Evolutionary conservation across 352 stramenopile species (phyloP).

Genomic region (Globisporangium abappressorium): DNA sequence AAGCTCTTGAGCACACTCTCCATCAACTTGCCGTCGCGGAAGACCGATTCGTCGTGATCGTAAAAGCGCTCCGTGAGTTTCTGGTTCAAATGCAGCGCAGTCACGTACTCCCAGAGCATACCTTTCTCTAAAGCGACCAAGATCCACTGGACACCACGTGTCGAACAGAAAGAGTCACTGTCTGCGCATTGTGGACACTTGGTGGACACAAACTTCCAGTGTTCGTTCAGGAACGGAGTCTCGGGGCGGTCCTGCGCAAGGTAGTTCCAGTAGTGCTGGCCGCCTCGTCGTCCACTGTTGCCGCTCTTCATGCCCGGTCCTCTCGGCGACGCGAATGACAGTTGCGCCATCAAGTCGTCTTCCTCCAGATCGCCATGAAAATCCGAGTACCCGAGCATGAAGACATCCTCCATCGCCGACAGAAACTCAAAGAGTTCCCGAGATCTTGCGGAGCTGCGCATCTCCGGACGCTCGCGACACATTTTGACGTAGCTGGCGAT

Average conservation of each 20-base stretch:
- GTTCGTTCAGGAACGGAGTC: conserved; percentile 44
- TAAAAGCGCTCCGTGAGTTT: conserved; percentile 57
- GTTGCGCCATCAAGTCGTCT: conserved; percentile 7
- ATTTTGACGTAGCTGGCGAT: conserved; percentile 57
- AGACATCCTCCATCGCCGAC: conserved; percentile 61
- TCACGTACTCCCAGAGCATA: conserved; percentile 48
- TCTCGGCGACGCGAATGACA: conserved; percentile 8
- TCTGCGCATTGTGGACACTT: conserved; percentile 47
- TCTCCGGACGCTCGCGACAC: conserved; percentile 55
- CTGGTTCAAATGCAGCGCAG: conserved; percentile 43
- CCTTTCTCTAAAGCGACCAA: conserved; percentile 61
- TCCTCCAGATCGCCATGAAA: conserved; percentile 11
- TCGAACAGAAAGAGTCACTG: conserved; percentile 64
- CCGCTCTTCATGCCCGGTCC: not conserved
- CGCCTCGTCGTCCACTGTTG: not conserved
- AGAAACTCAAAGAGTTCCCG: conserved; percentile 71
- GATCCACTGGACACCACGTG: conserved; percentile 73
- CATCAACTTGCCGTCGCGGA: conserved; percentile 39
- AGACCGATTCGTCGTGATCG: conserved; percentile 38
- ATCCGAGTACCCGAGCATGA: conserved; percentile 60
- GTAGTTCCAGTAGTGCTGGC: conserved; percentile 55
- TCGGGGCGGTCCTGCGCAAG: conserved; percentile 51
- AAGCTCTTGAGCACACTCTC: conserved; percentile 50
- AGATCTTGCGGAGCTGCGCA: conserved; percentile 60
- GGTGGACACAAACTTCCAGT: conserved; percentile 59